Percentiles rank a stretch among this genome's conserved stretches.
Conservation (phyloP, 345 rosid species). For the Punica granatum region DNA sequence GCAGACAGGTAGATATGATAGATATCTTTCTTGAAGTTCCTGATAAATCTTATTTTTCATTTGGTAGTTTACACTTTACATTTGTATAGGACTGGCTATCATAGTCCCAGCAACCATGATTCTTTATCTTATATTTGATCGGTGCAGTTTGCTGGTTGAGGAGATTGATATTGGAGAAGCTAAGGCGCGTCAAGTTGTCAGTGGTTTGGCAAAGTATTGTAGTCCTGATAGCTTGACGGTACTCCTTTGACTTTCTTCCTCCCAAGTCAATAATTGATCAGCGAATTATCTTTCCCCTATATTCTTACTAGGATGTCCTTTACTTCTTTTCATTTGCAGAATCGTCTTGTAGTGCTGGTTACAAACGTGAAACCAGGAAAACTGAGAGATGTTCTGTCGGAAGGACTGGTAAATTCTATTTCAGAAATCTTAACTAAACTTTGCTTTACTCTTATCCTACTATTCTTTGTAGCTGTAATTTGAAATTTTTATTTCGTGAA, state of each 20-base stretch:
- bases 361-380: constrained; percentile 99
- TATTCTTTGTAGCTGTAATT: neutral
- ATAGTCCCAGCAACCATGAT: neutral
- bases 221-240: constrained; percentile 78
- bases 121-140: constrained; percentile 10
- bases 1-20: constrained; percentile 76
- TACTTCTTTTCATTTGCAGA: constrained; percentile 40
- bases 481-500: neutral
- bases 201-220: constrained; percentile 93
- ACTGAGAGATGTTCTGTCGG: constrained; percentile 84
- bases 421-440: constrained; percentile 2
- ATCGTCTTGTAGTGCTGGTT: constrained; percentile 66
- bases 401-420: constrained; percentile 78
- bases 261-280: neutral
- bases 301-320: constrained; percentile 1
- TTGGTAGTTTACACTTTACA: too few relatives aligned
- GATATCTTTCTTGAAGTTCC: constrained; percentile 8
- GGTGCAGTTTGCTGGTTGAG: constrained; percentile 86
- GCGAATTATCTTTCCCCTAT: neutral
- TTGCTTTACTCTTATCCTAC: neutral
- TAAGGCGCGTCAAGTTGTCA: constrained; percentile 86
- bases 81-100: too few relatives aligned
- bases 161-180: constrained; percentile 91
- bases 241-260: constrained; percentile 13
- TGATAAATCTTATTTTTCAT: too few relatives aligned